phyloP scores from a whole-genome alignment of 1,284 basidiomycete species.

The Flammula alnicola region DNA sequence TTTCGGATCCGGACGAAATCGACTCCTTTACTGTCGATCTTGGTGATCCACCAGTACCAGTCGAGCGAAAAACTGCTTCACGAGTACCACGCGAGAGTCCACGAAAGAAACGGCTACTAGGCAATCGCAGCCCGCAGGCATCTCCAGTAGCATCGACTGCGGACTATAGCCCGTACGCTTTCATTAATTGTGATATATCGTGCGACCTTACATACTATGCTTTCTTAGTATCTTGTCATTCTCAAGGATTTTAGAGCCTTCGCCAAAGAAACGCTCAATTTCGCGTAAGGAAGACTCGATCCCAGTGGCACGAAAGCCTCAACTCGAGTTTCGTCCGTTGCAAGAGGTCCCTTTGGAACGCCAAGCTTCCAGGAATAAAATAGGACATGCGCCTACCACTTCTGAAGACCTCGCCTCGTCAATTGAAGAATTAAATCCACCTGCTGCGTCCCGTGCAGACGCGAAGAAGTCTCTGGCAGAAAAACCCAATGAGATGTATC shows the following conservation, averaged over 20 bases:
- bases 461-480: conserved; percentile 15
- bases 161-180: conserved; percentile 30
- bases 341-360: conserved; percentile 2
- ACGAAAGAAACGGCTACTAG: conserved; percentile 16
- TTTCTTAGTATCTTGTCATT: conserved; percentile 25
- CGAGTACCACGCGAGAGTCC: neutral
- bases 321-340: conserved; percentile 21
- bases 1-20: conserved; percentile 24
- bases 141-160: conserved; percentile 12
- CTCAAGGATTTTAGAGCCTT: conserved; percentile 11
- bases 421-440: conserved; percentile 39
- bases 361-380: conserved; percentile 7
- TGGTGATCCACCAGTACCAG: conserved; percentile 3
- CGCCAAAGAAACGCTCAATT: conserved; percentile 1
- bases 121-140: conserved; percentile 18
- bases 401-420: conserved; percentile 27
- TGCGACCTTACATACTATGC: neutral
- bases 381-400: conserved; percentile 25
- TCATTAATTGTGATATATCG: neutral
- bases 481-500: conserved; percentile 31
- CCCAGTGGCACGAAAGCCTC: conserved; percentile 10
- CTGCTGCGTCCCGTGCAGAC: conserved; percentile 15
- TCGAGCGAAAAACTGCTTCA: conserved; percentile 7
- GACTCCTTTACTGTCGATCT: conserved; percentile 26
- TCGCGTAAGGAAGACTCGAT: conserved; percentile 2